Base-by-base conservation (phyloP, 2,329 filamentous ascomycete genomes). In the Nemania abortiva region DNA sequence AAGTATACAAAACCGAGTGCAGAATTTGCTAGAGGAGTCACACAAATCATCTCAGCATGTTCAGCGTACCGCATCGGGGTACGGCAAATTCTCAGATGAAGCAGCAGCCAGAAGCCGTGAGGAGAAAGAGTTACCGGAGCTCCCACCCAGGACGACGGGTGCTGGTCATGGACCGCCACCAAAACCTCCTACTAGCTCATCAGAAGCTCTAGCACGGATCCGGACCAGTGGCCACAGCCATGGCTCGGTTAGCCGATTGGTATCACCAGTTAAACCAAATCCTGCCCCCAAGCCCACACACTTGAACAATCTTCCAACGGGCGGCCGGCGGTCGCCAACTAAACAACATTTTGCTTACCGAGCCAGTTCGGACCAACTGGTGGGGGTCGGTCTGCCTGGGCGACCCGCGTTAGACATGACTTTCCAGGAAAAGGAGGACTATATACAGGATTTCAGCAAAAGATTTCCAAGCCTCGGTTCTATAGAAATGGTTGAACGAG, bases 1-100 rank as follows among this genome's bases (percentile, higher is more conserved):
- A n/a, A 92, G 91, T 29, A 99, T 99, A 74, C 94, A 98, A 79
- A 94, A 93, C 77, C 91, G 95, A 72, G 93, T 99, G 63, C 93
- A 97, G 82, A 93, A 89, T 58, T 84, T 98, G 58, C 83, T 99
- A 18, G 91, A 90, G 69, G 95, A 98, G 76, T 93, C 91, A 49
- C 89, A 89, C 74, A 89, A 85, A 72, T 84, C 89, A 5, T 78
- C 86, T 1, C 76, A 77, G 59, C 75, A 77, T 42, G 87, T 88
- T 31, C 89, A 90, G 73, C 82, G 85, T 58, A 97, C 94, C 0
- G 95, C 95, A 0, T 91, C 95, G 72, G 95, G 95, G 0, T 98
- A 98, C 78, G 96, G 96, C 7, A 91, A 91, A 69, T 98, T 92
- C 79, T 94, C 95, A 22, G 92, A 90, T 71, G 80, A 81, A 2